Base-by-base conservation (phyloP, 2,329 filamentous ascomycete species). In the Emmonsiellopsis sp. region DNA sequence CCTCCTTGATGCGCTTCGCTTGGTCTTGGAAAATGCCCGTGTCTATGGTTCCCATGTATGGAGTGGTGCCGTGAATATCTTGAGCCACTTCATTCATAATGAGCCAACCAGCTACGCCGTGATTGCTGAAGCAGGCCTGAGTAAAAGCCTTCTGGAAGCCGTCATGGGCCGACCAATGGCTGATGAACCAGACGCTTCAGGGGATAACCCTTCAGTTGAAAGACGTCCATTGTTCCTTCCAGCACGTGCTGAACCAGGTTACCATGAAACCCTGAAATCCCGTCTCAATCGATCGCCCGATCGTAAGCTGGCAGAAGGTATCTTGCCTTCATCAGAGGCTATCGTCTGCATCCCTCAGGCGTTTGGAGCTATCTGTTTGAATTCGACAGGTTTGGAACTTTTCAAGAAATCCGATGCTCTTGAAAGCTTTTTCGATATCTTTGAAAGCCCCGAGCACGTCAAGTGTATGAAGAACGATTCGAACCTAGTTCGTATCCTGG, bases 71-170 rank as follows among this genome's bases (percentile, higher is more conserved):
- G 89, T 95, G 57, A 91, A 86, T 52, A 92, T 96, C 54, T 76
- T 98, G 50, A 93, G 89, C 65, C 92, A 89, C 62, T 98, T 98
- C 70, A 95, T 99, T 63, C 94, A 99, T 71, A 96, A 97, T 65
- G 93, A 98, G 64, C 93, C 93, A 0, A 98, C 93, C 0, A 98
- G 93, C 69, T 98, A 95, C 67, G 86, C 89, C 31, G 89, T 95
- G 26, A 93, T 99, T 59, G 89, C 89, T 11, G 93, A 99, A 71
- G 92, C 93, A 50, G 90, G 90, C 20, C 79, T 98, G 61, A 91
- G 93, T 63, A 86, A 86, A 66, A 88, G 84, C 50, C 86, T 96
- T 55, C 77, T 99, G 11, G 85, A 92, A 68, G 84, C 91, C 3
- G 81, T 97, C 52, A 94, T 79, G 49, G 68, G 72, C 38, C 68